Base-by-base conservation (phyloP, 192 early-diverging fungal genomes). In the Coemansia asiatica region DNA sequence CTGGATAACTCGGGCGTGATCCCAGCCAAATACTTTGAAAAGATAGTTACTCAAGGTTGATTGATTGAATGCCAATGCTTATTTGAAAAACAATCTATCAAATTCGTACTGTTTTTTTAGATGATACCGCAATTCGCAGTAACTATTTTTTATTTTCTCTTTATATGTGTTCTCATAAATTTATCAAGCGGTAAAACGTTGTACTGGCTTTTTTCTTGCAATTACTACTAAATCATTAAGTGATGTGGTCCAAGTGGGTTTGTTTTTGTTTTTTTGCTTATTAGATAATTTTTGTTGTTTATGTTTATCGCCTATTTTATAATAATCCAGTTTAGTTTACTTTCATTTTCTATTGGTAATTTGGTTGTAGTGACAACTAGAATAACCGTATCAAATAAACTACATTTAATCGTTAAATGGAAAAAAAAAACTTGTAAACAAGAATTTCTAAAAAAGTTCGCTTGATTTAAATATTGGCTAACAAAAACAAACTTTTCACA, bases 1-100 rank as follows among this genome's bases (percentile, higher is more conserved):
- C 69, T 85, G 46, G 61, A 85, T 25, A 65, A 71, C 25, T 69
- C 74, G 2, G 93, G 93, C 0, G 57, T 86, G 23, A 83, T 96
- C 29, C 64, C 81, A 19, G 62, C 83, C 1, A 66, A 82, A 48
- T 95, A 92, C 72, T 95, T 96, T 75, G 47, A 38, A 18, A 83
- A 84, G 69, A 87, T 94, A 40, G 59, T 63, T 6, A 56, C 56
- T 35, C 65, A 61, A 44, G 40, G 63, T 5, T 69, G 64, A 60
- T 25, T 25, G 25, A 16, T 44, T 44, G n/a, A n/a, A n/a, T n/a
- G n/a, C n/a, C n/a, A n/a, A n/a, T n/a, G n/a, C n/a, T n/a, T n/a
- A n/a, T n/a, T n/a, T n/a, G n/a, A n/a, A n/a, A n/a, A n/a, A n/a
- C n/a, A n/a, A n/a, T n/a, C n/a, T n/a, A n/a, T n/a, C n/a, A n/a